Percentiles rank a stretch among this genome's conserved stretches.
phyloP scores from a whole-genome alignment of 2,329 filamentous ascomycete species.

The Colletotrichum tofieldiae region DNA sequence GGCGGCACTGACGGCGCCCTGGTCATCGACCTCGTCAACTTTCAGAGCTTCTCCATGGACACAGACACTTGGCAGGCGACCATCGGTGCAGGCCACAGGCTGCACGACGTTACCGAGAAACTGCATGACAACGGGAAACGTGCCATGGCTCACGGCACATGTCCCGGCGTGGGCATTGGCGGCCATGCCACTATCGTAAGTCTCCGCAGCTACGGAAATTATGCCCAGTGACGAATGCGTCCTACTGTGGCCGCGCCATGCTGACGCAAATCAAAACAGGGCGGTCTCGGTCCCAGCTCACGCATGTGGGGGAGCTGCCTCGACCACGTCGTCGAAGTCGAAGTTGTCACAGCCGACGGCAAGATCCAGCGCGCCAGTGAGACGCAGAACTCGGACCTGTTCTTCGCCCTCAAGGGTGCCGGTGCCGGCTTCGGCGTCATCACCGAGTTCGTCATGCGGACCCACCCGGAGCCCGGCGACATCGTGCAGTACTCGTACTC shows the following conservation, averaged over 20 bases:
- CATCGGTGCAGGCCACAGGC: constrained; percentile 68
- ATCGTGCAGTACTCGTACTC: constrained; percentile 73
- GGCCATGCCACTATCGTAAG: constrained; percentile 71
- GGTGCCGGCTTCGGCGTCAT: constrained; percentile 71
- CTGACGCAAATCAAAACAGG: constrained; percentile 54
- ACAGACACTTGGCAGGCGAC: constrained; percentile 67
- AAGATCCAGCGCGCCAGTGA: constrained; percentile 64
- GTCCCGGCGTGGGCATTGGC: constrained; percentile 72
- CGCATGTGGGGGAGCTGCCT: constrained; percentile 72
- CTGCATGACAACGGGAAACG: constrained; percentile 67
- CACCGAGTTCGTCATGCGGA: constrained; percentile 70
- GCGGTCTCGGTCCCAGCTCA: constrained; percentile 71
- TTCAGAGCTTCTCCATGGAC: constrained; percentile 70
- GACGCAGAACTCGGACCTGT: constrained; percentile 66
- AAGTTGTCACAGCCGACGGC: constrained; percentile 72
- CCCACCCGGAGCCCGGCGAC: constrained; percentile 68
- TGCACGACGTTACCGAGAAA: constrained; percentile 66
- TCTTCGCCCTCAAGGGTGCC: constrained; percentile 71
- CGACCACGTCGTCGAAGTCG: constrained; percentile 69
- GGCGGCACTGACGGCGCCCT: constrained; percentile 67
- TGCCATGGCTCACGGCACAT: constrained; percentile 74
- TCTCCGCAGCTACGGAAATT: constrained; percentile 12
- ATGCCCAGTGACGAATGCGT: neutral
- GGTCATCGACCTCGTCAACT: constrained; percentile 68
- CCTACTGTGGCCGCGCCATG: constrained; percentile 11